Evolutionary conservation across 352 stramenopile species (phyloP), one percentile per base, ranked within the genome.

Genomic region (Phytophthora pluvialis): DNA sequence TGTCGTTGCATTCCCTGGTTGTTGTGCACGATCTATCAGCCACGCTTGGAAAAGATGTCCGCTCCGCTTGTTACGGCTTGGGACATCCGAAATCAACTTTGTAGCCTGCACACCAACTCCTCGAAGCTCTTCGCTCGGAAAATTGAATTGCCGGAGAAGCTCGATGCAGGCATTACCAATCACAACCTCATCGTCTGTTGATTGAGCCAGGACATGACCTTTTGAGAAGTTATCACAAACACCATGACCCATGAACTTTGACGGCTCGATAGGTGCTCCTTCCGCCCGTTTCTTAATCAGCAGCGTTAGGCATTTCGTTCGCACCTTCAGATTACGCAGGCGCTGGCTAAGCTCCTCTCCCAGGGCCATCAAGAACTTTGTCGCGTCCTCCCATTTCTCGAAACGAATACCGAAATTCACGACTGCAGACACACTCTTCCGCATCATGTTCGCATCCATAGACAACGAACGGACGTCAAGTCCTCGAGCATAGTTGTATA

Each of bases 401-500:
- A 98, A 97, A 0, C 93, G 86, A 49, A 98, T 94, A 1, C 93
- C 93, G 63, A 96, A 98, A 68, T 97, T 97, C 8, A 98, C 81
- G n/a, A 98, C 88, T 2, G 93, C 90, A 11, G 89, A 96, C 4
- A 98, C 86, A 43, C 88, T 97, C 67, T 98, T 97, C 3, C 88
- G 72, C 69, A 81, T 86, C 67, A 84, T 75, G 36, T 84, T 91
- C 0, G 72, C 67, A 64, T 96, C 83, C 28, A 92, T 74, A 0
- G 81, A 91, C 8, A 96, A 60, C 3, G 77, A 69, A 0, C 88
- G 76, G 35, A 77, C 38, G 69, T 98, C 93, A 26, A 88, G 73
- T 4, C 93, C 93, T 38, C 86, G 79, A 6, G 85, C 88, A 65
- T 80, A 94, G 25, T 89, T 78, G 32, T 75, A 93, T 9, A 98